Evolutionary conservation across 1,284 basidiomycete species (phyloP), one percentile per base, ranked within the genome.

Genomic region (Heterobasidion annosum): DNA sequence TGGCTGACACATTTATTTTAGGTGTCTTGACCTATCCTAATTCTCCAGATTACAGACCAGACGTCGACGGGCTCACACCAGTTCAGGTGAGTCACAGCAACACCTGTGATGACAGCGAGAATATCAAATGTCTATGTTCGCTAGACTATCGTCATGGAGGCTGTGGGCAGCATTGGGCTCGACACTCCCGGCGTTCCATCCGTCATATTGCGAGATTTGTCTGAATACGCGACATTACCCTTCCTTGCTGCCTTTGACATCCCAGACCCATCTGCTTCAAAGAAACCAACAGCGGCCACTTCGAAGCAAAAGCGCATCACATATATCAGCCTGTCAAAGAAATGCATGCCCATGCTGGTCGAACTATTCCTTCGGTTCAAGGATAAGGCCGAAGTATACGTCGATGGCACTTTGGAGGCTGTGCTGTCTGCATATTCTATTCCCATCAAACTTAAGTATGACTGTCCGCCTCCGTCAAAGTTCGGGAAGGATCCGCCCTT

Each of bases 381-480:
- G 66, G 74, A 72, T 44, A 72, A 68, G n/a, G 60, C 65, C 3
- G 77, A 78, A 43, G 77, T 97, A 9, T 97, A 91, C 64, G 70
- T 76, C 12, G 85, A 91, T 64, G 93, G 91, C 3, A 93, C 93
- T 0, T 67, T 98, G 33, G 91, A 96, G 65, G 75, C 81, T 7
- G 71, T 97, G 12, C 68, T 96, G n/a, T 83, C 86, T 19, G 87
- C 93, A 0, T 93, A 91, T 62, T 82, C 89, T 1, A 85, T 96
- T 35, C 93, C 95, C 0, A 85, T 98, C 66, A 93, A 93, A 66
- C 73, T 98, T 58, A 96, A 95, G 68, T 97, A 98, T 62, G 92
- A 94, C 48, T 97, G 95, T 65, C 94, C 95, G 0, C 73, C 87
- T 0, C 78, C 94, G 0, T 93, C 86, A 46, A 93, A 88, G 65